Conservation (phyloP, 495 filamentous ascomycete species). For the Podospora australis region DNA sequence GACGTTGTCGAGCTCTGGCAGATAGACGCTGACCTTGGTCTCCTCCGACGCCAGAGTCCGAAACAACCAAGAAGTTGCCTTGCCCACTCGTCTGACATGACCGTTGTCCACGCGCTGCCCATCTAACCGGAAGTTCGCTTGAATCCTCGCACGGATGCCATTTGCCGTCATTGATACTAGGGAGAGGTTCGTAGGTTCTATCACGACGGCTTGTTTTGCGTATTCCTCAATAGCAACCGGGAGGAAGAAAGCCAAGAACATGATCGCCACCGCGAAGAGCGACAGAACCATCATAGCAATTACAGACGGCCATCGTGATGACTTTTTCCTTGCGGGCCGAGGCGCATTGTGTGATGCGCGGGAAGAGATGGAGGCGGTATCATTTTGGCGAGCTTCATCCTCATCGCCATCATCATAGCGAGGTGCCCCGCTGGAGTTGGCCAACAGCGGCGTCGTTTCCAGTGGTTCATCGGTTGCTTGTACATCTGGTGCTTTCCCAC, state of each 20-base stretch:
- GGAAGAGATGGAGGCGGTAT: constrained; percentile 27
- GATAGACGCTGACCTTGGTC: constrained; percentile 66
- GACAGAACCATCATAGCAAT: constrained; percentile 41
- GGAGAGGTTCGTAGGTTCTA: constrained; percentile 74
- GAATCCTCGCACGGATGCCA: constrained; percentile 70
- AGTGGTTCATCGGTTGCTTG: constrained; percentile 22
- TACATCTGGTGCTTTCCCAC: constrained; percentile 24
- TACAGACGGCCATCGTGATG: constrained; percentile 40
- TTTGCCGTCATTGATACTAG: constrained; percentile 72
- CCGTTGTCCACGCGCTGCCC: constrained; percentile 62
- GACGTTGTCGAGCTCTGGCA: constrained; percentile 76
- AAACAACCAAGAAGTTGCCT: constrained; percentile 75
- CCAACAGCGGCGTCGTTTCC: constrained; percentile 53
- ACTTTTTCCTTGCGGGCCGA: constrained; percentile 19
- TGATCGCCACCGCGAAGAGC: constrained; percentile 35
- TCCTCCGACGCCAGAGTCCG: constrained; percentile 60
- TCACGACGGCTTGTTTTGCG: constrained; percentile 69
- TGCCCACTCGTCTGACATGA: constrained; percentile 65
- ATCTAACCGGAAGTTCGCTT: constrained; percentile 75
- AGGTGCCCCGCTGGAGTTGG: constrained; percentile 29
- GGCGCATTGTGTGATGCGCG: constrained; percentile 11
- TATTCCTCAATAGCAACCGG: constrained; percentile 79
- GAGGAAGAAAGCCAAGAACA: constrained; percentile 65
- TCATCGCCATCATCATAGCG: constrained; percentile 46
- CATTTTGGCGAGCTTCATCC: constrained; percentile 28